Evolutionary conservation across 169 alveolate species (phyloP), one percentile per base, ranked within the genome.

Genomic region (Plasmodium gallinaceum): DNA sequence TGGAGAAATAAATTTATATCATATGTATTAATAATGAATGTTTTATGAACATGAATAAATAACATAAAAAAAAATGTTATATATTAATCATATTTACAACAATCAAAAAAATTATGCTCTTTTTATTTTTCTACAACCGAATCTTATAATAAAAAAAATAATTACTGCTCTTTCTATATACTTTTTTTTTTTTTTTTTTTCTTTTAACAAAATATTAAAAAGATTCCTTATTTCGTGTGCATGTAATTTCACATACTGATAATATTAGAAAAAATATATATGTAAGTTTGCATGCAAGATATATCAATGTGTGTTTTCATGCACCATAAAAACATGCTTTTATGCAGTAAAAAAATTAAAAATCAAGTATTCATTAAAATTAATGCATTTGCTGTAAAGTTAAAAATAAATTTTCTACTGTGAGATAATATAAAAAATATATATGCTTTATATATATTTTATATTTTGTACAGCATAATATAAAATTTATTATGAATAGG

Each of bases 211-310:
- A 75, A 75, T 62, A 37, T 65, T 61, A 75, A 43, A 62, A 75
- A 46, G 74, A 54, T 75, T 65, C 88, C 88, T 65, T 75, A 48
- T 24, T 62, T 43, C 75, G 73, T 75, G 88, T 75, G 88, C 88
- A 60, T 75, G 88, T 75, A 75, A 26, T 61, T 43, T 75, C 48
- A 74, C 74, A 75, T 75, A 75, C 69, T 26, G 66, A 45, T 46
- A 75, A 48, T 45, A 75, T 61, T 22, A 51, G 26, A 32, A 75
- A 24, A 75, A 75, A 75, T 60, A 26, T 75, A 46, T 75, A 18
- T 61, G 22, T 18, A 51, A 54, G 57, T 10, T 37, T 75, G 88
- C 88, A 75, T 75, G 88, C 88, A 75, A 54, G 62, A 68, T 75
- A 61, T 62, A 45, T 61, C 74, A 61, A 62, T 61, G 88, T 75